Base-by-base conservation (phyloP, 1,139 yeast species). In the Pichia sp. region DNA sequence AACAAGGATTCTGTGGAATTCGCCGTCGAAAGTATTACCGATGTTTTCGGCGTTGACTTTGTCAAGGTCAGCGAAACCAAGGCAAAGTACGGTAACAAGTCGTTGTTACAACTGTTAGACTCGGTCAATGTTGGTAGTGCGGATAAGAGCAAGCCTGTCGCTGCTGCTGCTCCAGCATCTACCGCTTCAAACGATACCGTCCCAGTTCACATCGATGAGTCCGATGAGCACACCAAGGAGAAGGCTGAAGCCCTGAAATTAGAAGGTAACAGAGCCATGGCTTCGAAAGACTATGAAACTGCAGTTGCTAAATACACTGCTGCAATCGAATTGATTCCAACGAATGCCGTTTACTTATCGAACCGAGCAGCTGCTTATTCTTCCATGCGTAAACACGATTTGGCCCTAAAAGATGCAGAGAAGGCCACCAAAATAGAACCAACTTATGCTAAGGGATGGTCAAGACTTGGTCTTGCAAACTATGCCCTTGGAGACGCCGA, bases 301-400 rank as follows among this genome's bases (percentile, higher is more conserved):
- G 98, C 99, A 13, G 76, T 90, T 55, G 76, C 74, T 25, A 82
- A 85, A 61, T 93, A 93, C 70, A 78, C 96, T 10, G 80, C 79
- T 55, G 98, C 99, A n/a, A 82, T 91, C 58, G 82, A 72, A 31
- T 70, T 85, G 52, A 79, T 84, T 58, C 81, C 89, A 49, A 68
- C 77, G 16, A 90, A 90, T 67, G 91, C 90, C 16, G 87, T 95
- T 26, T 95, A 85, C 71, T 81, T 79, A 58, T 90, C 98, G 36
- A 93, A 93, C 74, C 82, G 99, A 67, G 98, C 99, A 18, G 99
- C 99, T 47, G 99, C 99, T 5, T 83, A 87, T 69, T 87, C 96
- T 18, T 88, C 96, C 8, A 67, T 79, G 44, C 78, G 83, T 55
- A 75, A 88, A 57, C 93, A 87, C 65, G 85, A 80, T 18, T 74